Percentiles rank a stretch among this genome's conserved stretches.
Conservation (phyloP, 1,139 yeast species). For the Yamadazyma diddensiae region DNA sequence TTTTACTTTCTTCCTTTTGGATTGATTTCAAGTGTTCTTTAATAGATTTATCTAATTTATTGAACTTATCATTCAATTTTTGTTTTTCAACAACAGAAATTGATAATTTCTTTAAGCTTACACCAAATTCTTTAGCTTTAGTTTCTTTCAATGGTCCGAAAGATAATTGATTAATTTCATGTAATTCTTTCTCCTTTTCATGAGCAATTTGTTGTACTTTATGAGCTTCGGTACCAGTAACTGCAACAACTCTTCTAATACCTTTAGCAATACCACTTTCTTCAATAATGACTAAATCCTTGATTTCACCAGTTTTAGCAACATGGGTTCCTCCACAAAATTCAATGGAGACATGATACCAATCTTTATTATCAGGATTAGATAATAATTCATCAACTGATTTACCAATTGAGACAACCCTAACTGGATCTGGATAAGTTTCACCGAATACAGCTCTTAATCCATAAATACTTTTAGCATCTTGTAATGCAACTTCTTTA, state of each 20-base stretch:
- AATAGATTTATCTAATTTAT: conserved; percentile 76
- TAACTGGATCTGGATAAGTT: conserved; percentile 97
- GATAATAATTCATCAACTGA: conserved; percentile 77
- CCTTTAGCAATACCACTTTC: conserved; percentile 99
- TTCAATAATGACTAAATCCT: conserved; percentile 83
- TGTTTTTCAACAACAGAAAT: conserved; percentile 83
- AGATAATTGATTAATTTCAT: conserved; percentile 52
- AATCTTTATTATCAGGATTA: conserved; percentile 66
- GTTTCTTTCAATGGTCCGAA: conserved; percentile 76
- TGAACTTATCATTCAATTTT: conserved; percentile 68
- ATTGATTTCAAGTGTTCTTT: conserved; percentile 84
- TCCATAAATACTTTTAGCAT: conserved; percentile 74
- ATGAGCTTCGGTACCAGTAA: conserved; percentile 86
- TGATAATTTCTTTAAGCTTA: conserved; percentile 73
- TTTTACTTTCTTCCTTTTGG: conserved; percentile 85
- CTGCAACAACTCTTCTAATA: conserved; percentile 95
- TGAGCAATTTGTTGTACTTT: conserved; percentile 82
- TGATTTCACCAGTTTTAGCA: conserved; percentile 86
- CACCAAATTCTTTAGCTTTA: conserved; percentile 78
- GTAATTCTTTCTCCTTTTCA: conserved; percentile 64
- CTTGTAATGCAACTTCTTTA: conserved; percentile 71
- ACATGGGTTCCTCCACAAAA: conserved; percentile 99
- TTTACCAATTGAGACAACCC: conserved; percentile 94
- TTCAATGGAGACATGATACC: conserved; percentile 81
- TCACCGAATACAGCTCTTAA: conserved; percentile 98